These are phyloP conservation scores for Magnolia changhungtana DNA, from an alignment of 164 flowering plant genomes.

Conservation along the genomic window DNA sequence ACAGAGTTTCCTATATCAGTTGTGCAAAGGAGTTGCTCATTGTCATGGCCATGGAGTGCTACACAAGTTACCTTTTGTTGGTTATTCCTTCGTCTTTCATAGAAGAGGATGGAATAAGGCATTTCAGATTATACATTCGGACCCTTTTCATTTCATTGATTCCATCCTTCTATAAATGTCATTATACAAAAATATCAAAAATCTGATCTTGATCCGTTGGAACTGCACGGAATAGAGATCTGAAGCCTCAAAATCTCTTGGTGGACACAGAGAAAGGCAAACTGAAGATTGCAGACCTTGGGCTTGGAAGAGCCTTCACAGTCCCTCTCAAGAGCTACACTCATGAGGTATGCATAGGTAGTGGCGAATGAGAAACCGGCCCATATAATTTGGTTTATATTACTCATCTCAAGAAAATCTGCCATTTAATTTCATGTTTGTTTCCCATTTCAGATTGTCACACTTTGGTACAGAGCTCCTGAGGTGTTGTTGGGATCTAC, in stretches of 20 bases:
- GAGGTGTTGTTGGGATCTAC: constrained; percentile 87
- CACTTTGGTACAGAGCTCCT: constrained; percentile 99
- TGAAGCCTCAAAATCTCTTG: constrained; percentile 91
- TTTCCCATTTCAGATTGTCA: constrained; percentile 57
- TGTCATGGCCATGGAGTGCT: constrained; percentile 91
- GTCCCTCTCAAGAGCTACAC: constrained; percentile 96
- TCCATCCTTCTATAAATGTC: too few relatives aligned
- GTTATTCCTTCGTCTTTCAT: not conserved
- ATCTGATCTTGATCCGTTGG: not conserved
- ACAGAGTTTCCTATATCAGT: constrained; percentile 79
- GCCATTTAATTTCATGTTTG: not conserved
- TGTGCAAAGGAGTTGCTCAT: constrained; percentile 92
- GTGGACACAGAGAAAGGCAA: constrained; percentile 87
- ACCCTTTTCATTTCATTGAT: not conserved
- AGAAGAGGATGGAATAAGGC: too few relatives aligned
- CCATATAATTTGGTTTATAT: not conserved
- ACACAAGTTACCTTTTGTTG: constrained; percentile 35
- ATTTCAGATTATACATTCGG: too few relatives aligned
- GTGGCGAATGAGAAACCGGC: constrained; percentile 11
- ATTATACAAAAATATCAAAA: too few relatives aligned
- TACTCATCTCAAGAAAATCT: too few relatives aligned
- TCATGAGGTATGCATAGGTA: constrained; percentile 62
- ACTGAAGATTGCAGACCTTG: constrained; percentile 94
- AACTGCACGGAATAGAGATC: constrained; percentile 44
- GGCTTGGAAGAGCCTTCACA: constrained; percentile 90